phyloP scores from a whole-genome alignment of 805 yeast species.

The Babjeviella inositovora region DNA sequence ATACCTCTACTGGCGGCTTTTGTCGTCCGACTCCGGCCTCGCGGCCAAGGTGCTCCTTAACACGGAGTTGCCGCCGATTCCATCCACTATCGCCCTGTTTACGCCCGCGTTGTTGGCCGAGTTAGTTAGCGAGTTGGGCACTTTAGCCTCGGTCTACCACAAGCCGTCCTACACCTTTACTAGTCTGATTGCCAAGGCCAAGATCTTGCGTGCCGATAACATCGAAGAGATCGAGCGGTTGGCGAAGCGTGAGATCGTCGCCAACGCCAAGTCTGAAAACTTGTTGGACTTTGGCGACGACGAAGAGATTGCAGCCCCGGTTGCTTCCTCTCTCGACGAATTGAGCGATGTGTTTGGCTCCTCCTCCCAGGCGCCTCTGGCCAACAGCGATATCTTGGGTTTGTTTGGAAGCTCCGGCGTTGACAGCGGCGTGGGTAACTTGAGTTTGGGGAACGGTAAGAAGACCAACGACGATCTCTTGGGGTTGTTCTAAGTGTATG shows the following conservation, averaged over 20 bases:
- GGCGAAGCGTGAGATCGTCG: slow-evolving; percentile 62
- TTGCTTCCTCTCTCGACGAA: slow-evolving; percentile 31
- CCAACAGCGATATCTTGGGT: slow-evolving; percentile 27
- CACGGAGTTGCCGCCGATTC: slow-evolving; percentile 52
- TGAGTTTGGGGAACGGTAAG: slow-evolving; percentile 3
- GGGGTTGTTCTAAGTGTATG: slow-evolving; percentile 4
- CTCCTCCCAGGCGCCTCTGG: slow-evolving; percentile 7
- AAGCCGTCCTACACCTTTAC: slow-evolving; percentile 60
- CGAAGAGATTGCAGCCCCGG: slow-evolving; percentile 10
- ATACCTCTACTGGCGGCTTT: slow-evolving; percentile 63
- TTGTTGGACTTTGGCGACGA: slow-evolving; percentile 76
- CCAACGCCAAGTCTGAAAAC: slow-evolving; percentile 54
- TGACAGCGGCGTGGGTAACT: slow-evolving; percentile 1
- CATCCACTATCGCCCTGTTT: slow-evolving; percentile 56
- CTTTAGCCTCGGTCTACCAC: slow-evolving; percentile 80
- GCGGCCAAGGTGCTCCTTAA: slow-evolving; percentile 38
- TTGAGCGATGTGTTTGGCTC: slow-evolving; percentile 53
- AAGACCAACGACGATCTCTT: slow-evolving; percentile 10
- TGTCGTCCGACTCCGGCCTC: slow-evolving; percentile 26
- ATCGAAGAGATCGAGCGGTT: slow-evolving; percentile 65
- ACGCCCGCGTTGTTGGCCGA: slow-evolving; percentile 53
- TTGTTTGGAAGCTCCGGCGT: slow-evolving; percentile 14
- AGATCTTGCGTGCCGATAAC: slow-evolving; percentile 24
- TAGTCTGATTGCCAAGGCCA: slow-evolving; percentile 6
- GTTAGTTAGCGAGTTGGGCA: slow-evolving; percentile 61